A percentile compares a stretch with the other conserved stretches of the same genome.
Conservation (phyloP, 257 asterid genomes). For the Fraxinus anomala region DNA sequence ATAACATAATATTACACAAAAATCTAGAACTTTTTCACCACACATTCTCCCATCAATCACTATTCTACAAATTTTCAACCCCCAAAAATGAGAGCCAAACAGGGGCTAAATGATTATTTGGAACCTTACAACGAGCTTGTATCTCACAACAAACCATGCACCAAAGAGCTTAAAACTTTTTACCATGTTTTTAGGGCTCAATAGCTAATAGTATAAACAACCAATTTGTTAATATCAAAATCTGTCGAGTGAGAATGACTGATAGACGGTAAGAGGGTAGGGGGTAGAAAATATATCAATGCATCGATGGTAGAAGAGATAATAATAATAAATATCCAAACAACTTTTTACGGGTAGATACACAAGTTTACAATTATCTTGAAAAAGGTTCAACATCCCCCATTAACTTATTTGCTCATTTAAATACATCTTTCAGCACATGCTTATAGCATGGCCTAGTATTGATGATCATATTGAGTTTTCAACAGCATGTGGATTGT, state of each 20-base stretch:
- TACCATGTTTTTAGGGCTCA: not conserved
- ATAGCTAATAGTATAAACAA: not conserved
- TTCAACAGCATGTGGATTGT: constrained; percentile 53
- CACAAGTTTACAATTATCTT: not conserved
- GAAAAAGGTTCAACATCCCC: not conserved
- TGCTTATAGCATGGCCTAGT: not conserved
- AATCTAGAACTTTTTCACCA: too few species aligned
- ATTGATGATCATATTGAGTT: constrained; percentile 25
- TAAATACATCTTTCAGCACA: not conserved
- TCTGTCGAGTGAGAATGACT: not conserved
- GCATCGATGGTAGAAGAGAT: not conserved
- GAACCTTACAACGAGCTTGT: too few species aligned
- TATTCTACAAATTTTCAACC: too few species aligned
- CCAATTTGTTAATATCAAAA: not conserved
- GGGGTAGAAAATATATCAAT: not conserved
- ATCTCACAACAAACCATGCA: too few species aligned
- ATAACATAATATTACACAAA: too few species aligned
- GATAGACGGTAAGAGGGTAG: not conserved
- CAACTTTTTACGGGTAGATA: not conserved
- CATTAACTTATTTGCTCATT: not conserved
- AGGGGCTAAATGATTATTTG: too few species aligned
- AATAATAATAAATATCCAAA: not conserved
- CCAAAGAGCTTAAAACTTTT: too few species aligned
- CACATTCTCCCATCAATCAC: too few species aligned
- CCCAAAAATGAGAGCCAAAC: too few species aligned